Base-by-base conservation (phyloP, 2,329 filamentous ascomycete species). In the Fusarium aywerte region DNA sequence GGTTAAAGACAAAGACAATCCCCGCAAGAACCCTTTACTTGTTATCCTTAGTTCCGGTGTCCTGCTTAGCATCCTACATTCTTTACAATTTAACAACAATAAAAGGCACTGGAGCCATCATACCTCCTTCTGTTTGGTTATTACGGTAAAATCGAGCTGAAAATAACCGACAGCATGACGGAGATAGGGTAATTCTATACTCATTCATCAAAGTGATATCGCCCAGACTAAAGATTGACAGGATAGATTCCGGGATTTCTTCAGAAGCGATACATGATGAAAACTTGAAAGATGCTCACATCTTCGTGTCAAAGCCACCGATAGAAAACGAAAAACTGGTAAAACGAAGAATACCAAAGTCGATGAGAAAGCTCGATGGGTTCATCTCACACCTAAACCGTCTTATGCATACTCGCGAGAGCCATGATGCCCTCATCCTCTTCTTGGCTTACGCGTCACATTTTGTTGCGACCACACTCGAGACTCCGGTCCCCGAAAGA, bases 401-500 rank as follows among this genome's bases (percentile, higher is more conserved):
- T 15, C 23, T 67, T 5, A 35, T 69, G 18, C 62, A 60, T 32
- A 69, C 57, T 5, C 66, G 66, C 33, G 66, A 69, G 9, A 62
- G 43, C 18, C 57, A 67, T 12, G 66, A 69, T 33, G 13, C 32
- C 10, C 15, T 66, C 4, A 58, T 69, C 2, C 53, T 69, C 4
- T 69, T 69, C 18, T 21, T 67, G 7, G 62, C 66, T 7, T 69
- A 59, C 15, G 52, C 66, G 3, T 10, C 58, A 32, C 66, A 69
- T 18, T 58, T 69, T 13, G 20, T 48, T 2, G 66, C 66, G 2
- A 51, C 58, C 4, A 39, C 29, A 7, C 45, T 69, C 0, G 66
- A 69, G 20, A 54, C 58, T 1, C 58, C 66, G 12, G 4, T n/a
- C 10, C 39, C 67, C 1, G 29, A 18, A 1, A 13, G 13, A 3